Evolutionary conservation across 306 rosid genomes (phyloP).

Genomic region (Dryas drummondii): DNA sequence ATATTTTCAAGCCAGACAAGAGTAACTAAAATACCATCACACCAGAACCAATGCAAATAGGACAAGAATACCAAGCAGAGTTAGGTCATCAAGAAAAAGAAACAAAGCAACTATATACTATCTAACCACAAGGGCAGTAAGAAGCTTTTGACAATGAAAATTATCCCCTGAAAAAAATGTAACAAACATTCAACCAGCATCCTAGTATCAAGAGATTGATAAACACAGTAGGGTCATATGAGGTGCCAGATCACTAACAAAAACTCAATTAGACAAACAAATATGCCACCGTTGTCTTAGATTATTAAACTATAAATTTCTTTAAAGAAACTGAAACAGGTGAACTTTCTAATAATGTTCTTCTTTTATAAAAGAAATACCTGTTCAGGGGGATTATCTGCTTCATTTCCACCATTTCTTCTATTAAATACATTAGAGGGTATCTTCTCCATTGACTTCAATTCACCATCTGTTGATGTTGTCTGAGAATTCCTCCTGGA

Average conservation of each 20-base stretch:
- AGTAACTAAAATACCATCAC: neutral
- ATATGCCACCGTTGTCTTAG: neutral
- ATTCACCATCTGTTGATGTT: conserved; percentile 38
- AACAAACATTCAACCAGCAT: too few relatives aligned
- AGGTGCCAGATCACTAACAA: neutral
- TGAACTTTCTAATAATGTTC: neutral
- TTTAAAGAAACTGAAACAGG: neutral
- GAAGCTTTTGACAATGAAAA: too few relatives aligned
- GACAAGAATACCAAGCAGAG: neutral
- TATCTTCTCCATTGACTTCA: conserved; percentile 35
- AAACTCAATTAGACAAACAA: neutral
- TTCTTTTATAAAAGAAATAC: conserved; percentile 26
- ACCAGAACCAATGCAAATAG: neutral
- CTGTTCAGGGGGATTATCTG: conserved; percentile 41
- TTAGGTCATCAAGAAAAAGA: neutral
- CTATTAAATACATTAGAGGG: conserved; percentile 30
- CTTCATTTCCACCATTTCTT: conserved; percentile 38
- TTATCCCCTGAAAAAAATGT: too few relatives aligned
- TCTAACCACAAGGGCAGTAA: neutral
- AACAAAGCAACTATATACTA: neutral
- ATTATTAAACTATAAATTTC: neutral
- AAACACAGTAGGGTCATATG: too few relatives aligned
- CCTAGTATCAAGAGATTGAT: too few relatives aligned
- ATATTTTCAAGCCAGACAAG: neutral
- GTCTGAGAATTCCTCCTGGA: conserved; percentile 41